Base-by-base conservation (phyloP, 352 stramenopile species). In the Globisporangium mamillatum region DNA sequence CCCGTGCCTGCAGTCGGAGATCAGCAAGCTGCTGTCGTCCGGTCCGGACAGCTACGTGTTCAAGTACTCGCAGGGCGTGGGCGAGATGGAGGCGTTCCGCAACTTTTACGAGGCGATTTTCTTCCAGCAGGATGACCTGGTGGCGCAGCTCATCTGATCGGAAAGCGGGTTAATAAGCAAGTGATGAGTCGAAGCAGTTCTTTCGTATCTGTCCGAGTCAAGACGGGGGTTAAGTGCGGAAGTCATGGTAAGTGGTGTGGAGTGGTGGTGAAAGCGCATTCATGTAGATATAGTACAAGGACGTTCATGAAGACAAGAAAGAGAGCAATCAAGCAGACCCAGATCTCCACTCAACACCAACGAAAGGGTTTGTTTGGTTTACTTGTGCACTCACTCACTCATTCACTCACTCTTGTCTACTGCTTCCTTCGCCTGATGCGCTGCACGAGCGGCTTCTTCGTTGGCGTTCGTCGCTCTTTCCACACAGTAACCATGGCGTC, bases 61-160 rank as follows among this genome's bases (percentile, higher is more conserved):
- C 29, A 92, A 91, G 72, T 92, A 94, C 75, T 94, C 86, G 20
- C 84, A 91, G 52, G 82, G 83, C 10, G 75, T 94, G 59, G 82
- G 76, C 24, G 84, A 92, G 68, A 87, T 94, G 71, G 84, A 91
- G 55, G 73, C 82, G n/a, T 94, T 94, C 60, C 84, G 83, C n/a
- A 83, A 80, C 63, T 94, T 94, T 63, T 94, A 94, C 75, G 84
- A 92, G 64, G 83, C 86, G 16, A 86, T 92, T 62, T 94, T 94
- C 73, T 92, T 92, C 61, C 77, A 91, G 69, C 74, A 89, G 62
- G 76, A 79, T 54, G 71, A 72, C 22, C 69, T 76, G 46, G 73
- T 80, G 52, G 67, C 73, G 27, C 71, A 78, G 67, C 71, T 91
- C 63, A 78, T 78, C 44, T 78, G 66, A 68, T 38, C 3, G 22